Evolutionary conservation across 106 monocot species (phyloP), one percentile per base, ranked within the genome.

Genomic region (Dioscorea zingiberensis): DNA sequence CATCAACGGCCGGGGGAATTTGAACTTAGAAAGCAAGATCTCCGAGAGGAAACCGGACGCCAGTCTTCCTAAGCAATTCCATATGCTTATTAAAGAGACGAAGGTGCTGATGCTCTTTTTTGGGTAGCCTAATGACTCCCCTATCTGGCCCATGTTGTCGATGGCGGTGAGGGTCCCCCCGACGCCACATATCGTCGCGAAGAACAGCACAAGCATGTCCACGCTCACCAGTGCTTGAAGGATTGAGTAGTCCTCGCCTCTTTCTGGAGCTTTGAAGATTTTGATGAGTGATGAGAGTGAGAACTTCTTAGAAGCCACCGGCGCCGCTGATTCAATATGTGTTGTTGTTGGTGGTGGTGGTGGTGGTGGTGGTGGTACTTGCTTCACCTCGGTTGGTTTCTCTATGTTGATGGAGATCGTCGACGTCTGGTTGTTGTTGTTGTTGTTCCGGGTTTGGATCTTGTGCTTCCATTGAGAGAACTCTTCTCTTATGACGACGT

Each of bases 141-240:
- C 84, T 49, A 84, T 84, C 80, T 84, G 84, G 3, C 76, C 84
- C 80, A 84, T 80, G 84, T 84, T 84, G 75, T 80, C 84, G 61
- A 80, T 80, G 2, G 84, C 84, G 16, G 84, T 77, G 15, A 84
- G 66, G 0, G 80, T 77, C 14, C 84, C 84, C 17, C 84, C 84
- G 15, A 77, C 27, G 0, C 84, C 84, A 56, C 64, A 80, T 12
- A 80, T 71, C 4, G 73, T 76, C 12, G 80, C 69, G 23, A 84
- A 27, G 73, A 51, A 19, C 51, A 19, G 51, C 7, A 51, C 71
- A 59, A 81, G 27, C 85, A 85, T 85, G 81, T 85, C 85, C 27
- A 85, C 9, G 69, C 77, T 78, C 23, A 68, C 30, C n/a, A 75
- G 59, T 3, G 67, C 74, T 26, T 68, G 74, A 0, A 62, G 61